Conservation (phyloP, 805 yeast species). For the Kregervanrija fluxuum region DNA sequence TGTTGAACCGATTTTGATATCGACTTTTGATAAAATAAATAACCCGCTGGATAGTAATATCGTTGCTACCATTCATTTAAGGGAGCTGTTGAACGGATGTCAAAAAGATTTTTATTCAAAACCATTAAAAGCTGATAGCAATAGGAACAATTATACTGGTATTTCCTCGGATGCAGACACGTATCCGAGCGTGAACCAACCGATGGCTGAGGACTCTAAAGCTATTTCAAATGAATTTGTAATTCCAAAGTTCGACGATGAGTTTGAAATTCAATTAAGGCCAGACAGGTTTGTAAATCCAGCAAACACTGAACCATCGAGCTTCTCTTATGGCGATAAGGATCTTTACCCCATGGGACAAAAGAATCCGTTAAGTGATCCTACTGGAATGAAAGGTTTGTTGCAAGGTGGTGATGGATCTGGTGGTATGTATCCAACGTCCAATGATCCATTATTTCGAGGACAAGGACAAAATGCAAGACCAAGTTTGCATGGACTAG, state of each 20-base stretch:
- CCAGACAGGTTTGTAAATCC: conserved; percentile 1
- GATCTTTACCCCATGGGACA: conserved; percentile 42
- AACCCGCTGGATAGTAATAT: background rate
- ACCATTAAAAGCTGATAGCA: background rate
- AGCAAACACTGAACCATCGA: background rate
- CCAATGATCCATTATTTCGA: conserved; percentile 43
- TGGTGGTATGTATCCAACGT: conserved; percentile 51
- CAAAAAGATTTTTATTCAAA: background rate
- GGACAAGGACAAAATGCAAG: conserved; percentile 8
- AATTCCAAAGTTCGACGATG: conserved; percentile 49
- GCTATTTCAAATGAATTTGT: conserved; percentile 23
- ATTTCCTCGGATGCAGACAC: background rate
- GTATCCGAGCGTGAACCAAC: background rate
- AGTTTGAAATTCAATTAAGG: conserved; percentile 31
- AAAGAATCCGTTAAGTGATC: conserved; percentile 35
- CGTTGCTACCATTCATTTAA: background rate
- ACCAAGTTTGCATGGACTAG: conserved; percentile 20
- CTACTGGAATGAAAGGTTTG: conserved; percentile 34
- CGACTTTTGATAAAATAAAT: too few relatives aligned
- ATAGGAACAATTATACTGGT: background rate
- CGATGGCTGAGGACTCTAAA: conserved; percentile 1
- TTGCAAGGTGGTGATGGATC: conserved; percentile 15
- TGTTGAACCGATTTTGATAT: background rate
- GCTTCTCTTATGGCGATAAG: conserved; percentile 34
- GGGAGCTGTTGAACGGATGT: background rate